Percentiles rank a stretch among this genome's conserved stretches.
Conservation (phyloP, 1,139 yeast genomes). For the Hemisphaericaspora lyxosophila region DNA sequence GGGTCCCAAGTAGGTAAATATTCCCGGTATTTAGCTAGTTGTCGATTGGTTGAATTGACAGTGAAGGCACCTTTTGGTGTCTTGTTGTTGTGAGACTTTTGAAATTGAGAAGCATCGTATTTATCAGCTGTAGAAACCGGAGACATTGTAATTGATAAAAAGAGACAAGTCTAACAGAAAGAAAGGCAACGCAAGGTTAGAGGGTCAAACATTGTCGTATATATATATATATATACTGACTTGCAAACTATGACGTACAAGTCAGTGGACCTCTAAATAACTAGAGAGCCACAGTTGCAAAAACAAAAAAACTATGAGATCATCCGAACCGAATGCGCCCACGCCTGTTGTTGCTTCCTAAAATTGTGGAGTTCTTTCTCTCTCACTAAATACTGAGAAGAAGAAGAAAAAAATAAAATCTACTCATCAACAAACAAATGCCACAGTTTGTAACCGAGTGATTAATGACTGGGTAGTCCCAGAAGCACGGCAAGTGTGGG, state of each 20-base stretch:
- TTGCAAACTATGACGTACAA: too few relatives aligned
- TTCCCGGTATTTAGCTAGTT: slow-evolving; percentile 21
- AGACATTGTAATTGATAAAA: slow-evolving; percentile 12
- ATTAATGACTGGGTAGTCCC: too few relatives aligned
- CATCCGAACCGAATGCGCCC: neutral
- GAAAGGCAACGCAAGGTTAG: too few relatives aligned
- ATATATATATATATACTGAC: slow-evolving; percentile 1
- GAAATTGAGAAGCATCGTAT: slow-evolving; percentile 32
- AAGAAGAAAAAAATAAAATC: too few relatives aligned
- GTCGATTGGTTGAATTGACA: slow-evolving; percentile 22
- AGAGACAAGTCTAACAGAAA: neutral
- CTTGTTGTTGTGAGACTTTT: slow-evolving; percentile 24
- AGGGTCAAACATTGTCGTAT: neutral
- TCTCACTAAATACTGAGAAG: too few relatives aligned
- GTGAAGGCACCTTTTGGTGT: slow-evolving; percentile 27
- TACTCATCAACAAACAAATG: too few relatives aligned
- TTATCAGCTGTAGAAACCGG: slow-evolving; percentile 18
- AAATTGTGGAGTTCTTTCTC: neutral
- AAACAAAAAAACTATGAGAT: neutral
- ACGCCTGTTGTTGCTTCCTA: neutral
- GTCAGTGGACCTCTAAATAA: too few relatives aligned
- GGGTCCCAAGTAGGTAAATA: slow-evolving; percentile 34
- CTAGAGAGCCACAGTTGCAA: slow-evolving; percentile 3
- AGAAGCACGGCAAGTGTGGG: too few relatives aligned
- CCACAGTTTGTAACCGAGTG: too few relatives aligned